Percentiles rank a stretch among this genome's conserved stretches.
Evolutionary conservation across 371 early-diverging fungal genomes (phyloP).

Genomic region (Rhizopus stolonifer): DNA sequence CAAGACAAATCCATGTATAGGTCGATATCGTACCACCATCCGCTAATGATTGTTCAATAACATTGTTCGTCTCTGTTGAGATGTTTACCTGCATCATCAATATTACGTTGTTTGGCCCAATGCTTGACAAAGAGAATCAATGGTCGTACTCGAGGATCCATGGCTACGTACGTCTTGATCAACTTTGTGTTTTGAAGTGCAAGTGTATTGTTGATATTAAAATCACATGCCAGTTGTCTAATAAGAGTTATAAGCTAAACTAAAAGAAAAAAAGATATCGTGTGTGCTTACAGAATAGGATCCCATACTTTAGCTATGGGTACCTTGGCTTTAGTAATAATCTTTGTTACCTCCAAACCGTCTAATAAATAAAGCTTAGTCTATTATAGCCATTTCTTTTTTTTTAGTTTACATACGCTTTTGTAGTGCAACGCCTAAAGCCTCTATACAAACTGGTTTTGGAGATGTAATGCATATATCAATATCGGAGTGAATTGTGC

Average conservation of each 20-base stretch:
- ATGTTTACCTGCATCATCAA: conserved; percentile 70
- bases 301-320: conserved; percentile 67
- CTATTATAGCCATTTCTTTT: conserved; percentile 1
- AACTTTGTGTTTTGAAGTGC: conserved; percentile 79
- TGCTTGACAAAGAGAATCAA: conserved; percentile 78
- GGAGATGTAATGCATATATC: conserved; percentile 61
- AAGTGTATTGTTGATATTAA: conserved; percentile 80
- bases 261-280: neutral
- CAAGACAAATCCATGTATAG: conserved; percentile 42
- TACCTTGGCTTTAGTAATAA: conserved; percentile 63
- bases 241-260: neutral
- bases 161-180: conserved; percentile 73
- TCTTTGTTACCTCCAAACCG: conserved; percentile 55
- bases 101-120: conserved; percentile 73
- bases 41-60: too few species aligned
- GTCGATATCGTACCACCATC: conserved; percentile 91
- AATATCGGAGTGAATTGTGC: conserved; percentile 57
- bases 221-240: conserved; percentile 71
- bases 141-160: conserved; percentile 79
- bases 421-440: conserved; percentile 38
- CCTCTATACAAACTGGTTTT: conserved; percentile 45
- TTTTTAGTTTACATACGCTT: conserved; percentile 27
- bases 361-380: conserved; percentile 24
- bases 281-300: conserved; percentile 53
- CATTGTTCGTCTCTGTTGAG: too few species aligned